These are phyloP conservation scores for Pyrenophora graminea DNA, from an alignment of 2,329 filamentous ascomycete genomes.

Conservation along the genomic window DNA sequence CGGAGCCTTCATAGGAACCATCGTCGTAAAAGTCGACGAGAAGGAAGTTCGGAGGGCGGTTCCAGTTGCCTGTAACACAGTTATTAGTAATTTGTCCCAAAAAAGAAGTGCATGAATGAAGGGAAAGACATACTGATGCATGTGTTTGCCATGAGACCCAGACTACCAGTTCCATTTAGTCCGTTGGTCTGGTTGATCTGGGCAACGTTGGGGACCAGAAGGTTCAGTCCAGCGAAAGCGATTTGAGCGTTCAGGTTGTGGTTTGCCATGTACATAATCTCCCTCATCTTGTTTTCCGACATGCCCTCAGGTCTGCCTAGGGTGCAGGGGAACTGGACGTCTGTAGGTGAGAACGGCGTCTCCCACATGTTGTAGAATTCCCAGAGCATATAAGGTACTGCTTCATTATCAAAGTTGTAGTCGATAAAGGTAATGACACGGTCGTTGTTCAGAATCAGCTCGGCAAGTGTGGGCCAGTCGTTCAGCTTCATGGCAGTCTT, in stretches of 20 bases:
- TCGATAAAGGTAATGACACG: slow-evolving; percentile 49
- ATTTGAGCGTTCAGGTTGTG: slow-evolving; percentile 87
- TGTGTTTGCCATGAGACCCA: slow-evolving; percentile 39
- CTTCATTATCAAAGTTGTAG: slow-evolving; percentile 69
- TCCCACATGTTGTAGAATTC: slow-evolving; percentile 92
- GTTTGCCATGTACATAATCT: slow-evolving; percentile 81
- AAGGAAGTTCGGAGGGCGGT: slow-evolving; percentile 47
- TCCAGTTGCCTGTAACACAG: slow-evolving; percentile 34
- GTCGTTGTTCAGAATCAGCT: slow-evolving; percentile 52
- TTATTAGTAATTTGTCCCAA: not conserved
- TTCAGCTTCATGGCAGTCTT: slow-evolving; percentile 73
- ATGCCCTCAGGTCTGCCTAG: slow-evolving; percentile 76
- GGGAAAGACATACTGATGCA: slow-evolving; percentile 40
- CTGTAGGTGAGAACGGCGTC: slow-evolving; percentile 78
- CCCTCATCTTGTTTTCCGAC: slow-evolving; percentile 52
- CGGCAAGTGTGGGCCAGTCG: slow-evolving; percentile 84
- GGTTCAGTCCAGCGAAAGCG: slow-evolving; percentile 27
- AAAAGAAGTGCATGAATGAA: not conserved
- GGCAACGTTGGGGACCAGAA: slow-evolving; percentile 46
- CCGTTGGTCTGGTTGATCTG: slow-evolving; percentile 44
- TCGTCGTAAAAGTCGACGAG: slow-evolving; percentile 50
- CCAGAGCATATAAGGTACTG: slow-evolving; percentile 83
- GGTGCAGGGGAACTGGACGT: slow-evolving; percentile 74
- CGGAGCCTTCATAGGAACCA: slow-evolving; percentile 43
- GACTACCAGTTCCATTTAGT: slow-evolving; percentile 37